A percentile compares a stretch with the other conserved stretches of the same genome.
These are phyloP conservation scores for Tritrichomonas musculus DNA, from an alignment of 208 protist species.

Conservation along the genomic window DNA sequence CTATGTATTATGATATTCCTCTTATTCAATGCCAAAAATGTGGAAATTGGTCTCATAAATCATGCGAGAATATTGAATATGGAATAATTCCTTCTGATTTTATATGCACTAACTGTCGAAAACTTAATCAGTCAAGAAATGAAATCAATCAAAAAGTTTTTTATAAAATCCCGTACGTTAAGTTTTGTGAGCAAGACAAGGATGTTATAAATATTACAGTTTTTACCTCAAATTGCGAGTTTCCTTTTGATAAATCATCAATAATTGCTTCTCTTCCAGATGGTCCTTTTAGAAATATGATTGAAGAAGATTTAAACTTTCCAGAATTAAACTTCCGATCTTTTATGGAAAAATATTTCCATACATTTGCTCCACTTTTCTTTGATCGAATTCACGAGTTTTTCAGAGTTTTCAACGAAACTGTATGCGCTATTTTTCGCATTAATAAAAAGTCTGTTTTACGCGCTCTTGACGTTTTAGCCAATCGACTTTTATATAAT, in stretches of 20 bases:
- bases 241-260: background rate
- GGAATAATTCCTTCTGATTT: background rate
- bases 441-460: background rate
- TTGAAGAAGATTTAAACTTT: background rate
- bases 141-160: too few relatives aligned
- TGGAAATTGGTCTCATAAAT: background rate
- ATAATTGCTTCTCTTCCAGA: background rate
- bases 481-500: background rate
- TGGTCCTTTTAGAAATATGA: background rate
- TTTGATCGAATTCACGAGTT: background rate
- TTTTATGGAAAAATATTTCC: background rate
- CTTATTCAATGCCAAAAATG: background rate
- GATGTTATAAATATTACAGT: background rate
- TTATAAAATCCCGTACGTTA: background rate
- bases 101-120: background rate
- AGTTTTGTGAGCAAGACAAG: background rate
- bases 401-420: background rate
- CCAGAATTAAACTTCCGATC: background rate
- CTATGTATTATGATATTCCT: background rate
- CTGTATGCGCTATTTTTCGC: background rate
- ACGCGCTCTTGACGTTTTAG: background rate
- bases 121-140: too few relatives aligned
- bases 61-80: background rate
- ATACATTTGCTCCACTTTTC: background rate
- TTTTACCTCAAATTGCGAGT: background rate